Conservation (phyloP, 1,139 yeast genomes). For the Protomyces inundatus region DNA sequence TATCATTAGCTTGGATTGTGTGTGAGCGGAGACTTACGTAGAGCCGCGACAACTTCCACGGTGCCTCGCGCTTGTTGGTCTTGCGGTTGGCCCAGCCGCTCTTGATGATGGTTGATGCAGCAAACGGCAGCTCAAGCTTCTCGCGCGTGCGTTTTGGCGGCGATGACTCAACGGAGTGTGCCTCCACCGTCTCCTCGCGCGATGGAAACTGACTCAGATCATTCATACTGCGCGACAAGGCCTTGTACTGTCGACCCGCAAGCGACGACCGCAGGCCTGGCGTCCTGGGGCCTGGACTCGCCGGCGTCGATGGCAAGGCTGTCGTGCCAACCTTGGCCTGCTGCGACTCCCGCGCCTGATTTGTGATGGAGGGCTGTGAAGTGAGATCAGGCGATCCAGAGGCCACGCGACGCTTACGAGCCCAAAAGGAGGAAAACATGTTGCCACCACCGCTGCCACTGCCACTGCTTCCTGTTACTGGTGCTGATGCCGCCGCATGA, state of each 20-base stretch:
- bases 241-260: conserved; percentile 2
- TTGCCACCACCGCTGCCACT: too few relatives aligned
- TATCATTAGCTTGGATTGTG: neutral
- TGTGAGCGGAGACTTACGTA: neutral
- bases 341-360: neutral
- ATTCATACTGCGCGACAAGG: conserved; percentile 23
- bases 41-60: conserved; percentile 13
- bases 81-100: conserved; percentile 15
- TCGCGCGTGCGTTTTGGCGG: neutral
- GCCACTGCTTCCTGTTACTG: too few relatives aligned
- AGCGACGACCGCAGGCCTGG: neutral
- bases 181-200: neutral
- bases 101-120: neutral
- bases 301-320: neutral
- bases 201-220: conserved; percentile 4
- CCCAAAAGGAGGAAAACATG: neutral
- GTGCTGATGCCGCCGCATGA: neutral
- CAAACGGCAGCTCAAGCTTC: neutral
- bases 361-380: neutral
- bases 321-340: neutral
- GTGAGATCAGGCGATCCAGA: neutral
- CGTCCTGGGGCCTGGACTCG: too few relatives aligned
- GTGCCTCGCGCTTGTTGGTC: conserved; percentile 1
- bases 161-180: neutral
- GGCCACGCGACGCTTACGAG: neutral